phyloP scores from a whole-genome alignment of 208 protist genomes.

The Trypanosoma caninum region DNA sequence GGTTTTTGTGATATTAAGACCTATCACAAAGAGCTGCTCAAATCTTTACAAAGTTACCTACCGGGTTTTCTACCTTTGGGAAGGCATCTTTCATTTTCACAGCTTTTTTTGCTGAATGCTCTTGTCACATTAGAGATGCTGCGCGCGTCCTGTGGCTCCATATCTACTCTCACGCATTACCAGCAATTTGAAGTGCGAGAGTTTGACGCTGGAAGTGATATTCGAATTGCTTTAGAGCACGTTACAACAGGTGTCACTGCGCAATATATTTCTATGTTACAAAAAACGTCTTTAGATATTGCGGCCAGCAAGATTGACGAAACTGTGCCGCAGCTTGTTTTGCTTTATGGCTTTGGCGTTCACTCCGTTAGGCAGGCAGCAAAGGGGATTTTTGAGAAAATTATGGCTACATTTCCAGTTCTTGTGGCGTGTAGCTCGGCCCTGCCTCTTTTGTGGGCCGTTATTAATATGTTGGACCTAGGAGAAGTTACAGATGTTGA shows the following conservation, averaged over 20 bases:
- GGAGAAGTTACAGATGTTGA: constrained; percentile 51
- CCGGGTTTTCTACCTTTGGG: background rate
- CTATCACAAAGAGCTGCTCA: constrained; percentile 12
- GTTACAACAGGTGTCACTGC: constrained; percentile 40
- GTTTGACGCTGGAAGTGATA: constrained; percentile 66
- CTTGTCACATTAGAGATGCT: constrained; percentile 72
- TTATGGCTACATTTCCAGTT: constrained; percentile 54
- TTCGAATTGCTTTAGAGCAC: constrained; percentile 32
- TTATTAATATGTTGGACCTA: constrained; percentile 59
- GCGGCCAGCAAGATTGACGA: constrained; percentile 46
- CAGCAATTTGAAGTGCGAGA: constrained; percentile 78
- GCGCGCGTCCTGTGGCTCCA: constrained; percentile 59
- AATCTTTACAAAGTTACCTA: background rate
- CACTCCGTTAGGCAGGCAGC: constrained; percentile 61
- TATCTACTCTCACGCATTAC: constrained; percentile 74
- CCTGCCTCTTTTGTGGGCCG: constrained; percentile 72
- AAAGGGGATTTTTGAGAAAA: constrained; percentile 40
- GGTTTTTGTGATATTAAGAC: background rate
- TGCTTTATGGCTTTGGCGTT: constrained; percentile 66
- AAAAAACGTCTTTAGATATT: constrained; percentile 34
- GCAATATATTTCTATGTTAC: constrained; percentile 44
- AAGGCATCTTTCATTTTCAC: constrained; percentile 45
- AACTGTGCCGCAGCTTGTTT: constrained; percentile 63
- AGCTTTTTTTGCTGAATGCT: constrained; percentile 64
- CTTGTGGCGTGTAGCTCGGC: constrained; percentile 44